A percentile compares a stretch with the other conserved stretches of the same genome.
Conservation (phyloP, 768 basidiomycete genomes). For the Grammothele lineata region DNA sequence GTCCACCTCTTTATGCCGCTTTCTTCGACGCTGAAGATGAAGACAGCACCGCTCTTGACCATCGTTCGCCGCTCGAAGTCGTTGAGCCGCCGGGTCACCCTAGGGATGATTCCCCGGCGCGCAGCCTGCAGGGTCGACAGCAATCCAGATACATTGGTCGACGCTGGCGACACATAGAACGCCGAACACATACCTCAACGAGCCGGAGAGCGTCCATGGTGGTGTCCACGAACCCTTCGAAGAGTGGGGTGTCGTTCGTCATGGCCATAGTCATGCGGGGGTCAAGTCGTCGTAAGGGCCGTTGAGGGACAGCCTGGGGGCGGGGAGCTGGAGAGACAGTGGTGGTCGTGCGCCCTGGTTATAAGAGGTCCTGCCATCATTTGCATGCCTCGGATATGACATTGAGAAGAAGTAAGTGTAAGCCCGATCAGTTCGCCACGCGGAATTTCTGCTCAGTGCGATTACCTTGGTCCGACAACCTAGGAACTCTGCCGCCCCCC, state of each 20-base stretch:
- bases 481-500: no score
- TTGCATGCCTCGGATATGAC: constrained; percentile 12
- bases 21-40: constrained; percentile 86
- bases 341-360: constrained; percentile 1
- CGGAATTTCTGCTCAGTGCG: no score
- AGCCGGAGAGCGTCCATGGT: constrained; percentile 78
- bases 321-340: constrained; percentile 1
- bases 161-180: background rate
- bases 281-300: background rate
- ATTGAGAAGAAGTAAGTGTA: constrained; percentile 12
- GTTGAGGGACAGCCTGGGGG: background rate
- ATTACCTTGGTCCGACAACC: no score
- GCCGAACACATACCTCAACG: constrained; percentile 33
- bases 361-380: constrained; percentile 6
- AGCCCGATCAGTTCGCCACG: constrained; percentile 13
- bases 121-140: constrained; percentile 62
- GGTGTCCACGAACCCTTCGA: constrained; percentile 77
- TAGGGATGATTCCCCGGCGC: constrained; percentile 71
- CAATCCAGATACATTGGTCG: no score
- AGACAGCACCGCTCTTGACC: constrained; percentile 62
- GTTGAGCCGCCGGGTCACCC: constrained; percentile 80
- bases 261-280: constrained; percentile 9
- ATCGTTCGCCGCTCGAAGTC: constrained; percentile 65
- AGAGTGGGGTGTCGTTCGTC: constrained; percentile 43
- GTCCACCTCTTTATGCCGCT: constrained; percentile 90